phyloP scores from a whole-genome alignment of 371 early-diverging fungal genomes.

The Haplosporangium sp. region DNA sequence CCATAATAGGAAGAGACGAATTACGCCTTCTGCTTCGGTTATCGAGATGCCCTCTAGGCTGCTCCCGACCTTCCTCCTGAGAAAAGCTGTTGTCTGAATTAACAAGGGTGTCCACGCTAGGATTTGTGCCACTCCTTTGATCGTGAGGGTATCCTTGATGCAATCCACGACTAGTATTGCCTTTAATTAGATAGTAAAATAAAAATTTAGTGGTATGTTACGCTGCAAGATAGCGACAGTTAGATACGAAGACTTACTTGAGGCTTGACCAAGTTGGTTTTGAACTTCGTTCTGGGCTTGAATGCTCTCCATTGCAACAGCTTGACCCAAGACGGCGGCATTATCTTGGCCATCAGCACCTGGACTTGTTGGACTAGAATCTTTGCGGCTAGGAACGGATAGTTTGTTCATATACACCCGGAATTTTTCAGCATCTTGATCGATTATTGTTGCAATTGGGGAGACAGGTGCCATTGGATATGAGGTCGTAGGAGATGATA shows the following conservation, averaged over 20 bases:
- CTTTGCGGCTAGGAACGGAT: slow-evolving; percentile 25
- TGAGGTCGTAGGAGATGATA: slow-evolving; percentile 15
- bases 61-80: slow-evolving; percentile 15
- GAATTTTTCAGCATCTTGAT: slow-evolving; percentile 55
- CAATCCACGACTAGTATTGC: slow-evolving; percentile 5
- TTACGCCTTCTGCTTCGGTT: slow-evolving; percentile 26
- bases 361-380: slow-evolving; percentile 12
- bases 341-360: slow-evolving; percentile 23
- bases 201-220: neutral
- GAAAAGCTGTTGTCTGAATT: slow-evolving; percentile 14
- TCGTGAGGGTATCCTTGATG: slow-evolving; percentile 13
- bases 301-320: slow-evolving; percentile 51
- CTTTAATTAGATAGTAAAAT: neutral
- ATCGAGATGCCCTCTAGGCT: slow-evolving; percentile 8
- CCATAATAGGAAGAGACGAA: slow-evolving; percentile 21
- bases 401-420: slow-evolving; percentile 44
- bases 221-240: neutral
- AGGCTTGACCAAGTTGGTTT: slow-evolving; percentile 25
- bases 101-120: slow-evolving; percentile 7
- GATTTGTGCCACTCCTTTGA: slow-evolving; percentile 16
- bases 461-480: slow-evolving; percentile 17
- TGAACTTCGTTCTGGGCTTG: slow-evolving; percentile 43
- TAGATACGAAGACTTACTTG: slow-evolving; percentile 17
- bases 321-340: slow-evolving; percentile 38
- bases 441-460: slow-evolving; percentile 48